Percentiles rank a stretch among this genome's conserved stretches.
These are phyloP conservation scores for Corylus americana DNA, from an alignment of 306 rosid species.

Conservation along the genomic window DNA sequence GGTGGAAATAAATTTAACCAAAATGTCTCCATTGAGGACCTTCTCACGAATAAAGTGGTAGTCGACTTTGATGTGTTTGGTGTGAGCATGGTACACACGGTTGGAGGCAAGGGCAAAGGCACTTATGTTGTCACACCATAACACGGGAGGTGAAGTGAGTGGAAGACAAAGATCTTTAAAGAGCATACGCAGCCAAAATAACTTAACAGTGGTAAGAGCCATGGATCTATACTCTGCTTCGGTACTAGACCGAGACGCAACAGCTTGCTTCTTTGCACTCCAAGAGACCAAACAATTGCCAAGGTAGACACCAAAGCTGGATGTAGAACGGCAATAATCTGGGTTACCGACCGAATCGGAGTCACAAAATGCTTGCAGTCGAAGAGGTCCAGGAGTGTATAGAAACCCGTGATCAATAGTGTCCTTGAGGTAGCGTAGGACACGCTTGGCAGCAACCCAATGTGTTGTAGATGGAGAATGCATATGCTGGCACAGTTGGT, in stretches of 20 bases:
- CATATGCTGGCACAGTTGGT: neutral
- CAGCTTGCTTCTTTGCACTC: neutral
- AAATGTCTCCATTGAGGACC: neutral
- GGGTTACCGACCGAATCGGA: neutral
- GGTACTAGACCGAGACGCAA: neutral
- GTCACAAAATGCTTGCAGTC: neutral
- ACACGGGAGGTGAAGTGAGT: neutral
- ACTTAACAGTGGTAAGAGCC: neutral
- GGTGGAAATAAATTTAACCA: neutral
- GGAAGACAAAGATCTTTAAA: neutral
- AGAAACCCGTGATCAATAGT: neutral
- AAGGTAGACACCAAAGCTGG: rapidly evolving
- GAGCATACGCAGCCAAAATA: neutral
- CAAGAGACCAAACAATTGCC: neutral
- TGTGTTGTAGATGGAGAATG: neutral
- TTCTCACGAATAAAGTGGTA: neutral
- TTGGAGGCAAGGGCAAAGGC: neutral
- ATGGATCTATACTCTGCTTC: neutral
- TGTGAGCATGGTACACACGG: neutral
- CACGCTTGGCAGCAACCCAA: neutral
- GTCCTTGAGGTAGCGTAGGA: neutral
- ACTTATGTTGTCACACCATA: neutral
- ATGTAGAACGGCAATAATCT: rapidly evolving
- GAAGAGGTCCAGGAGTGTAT: neutral
- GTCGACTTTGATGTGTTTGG: neutral